A percentile compares a stretch with the other conserved stretches of the same genome.
Evolutionary conservation across 1,284 basidiomycete genomes (phyloP).

Genomic region (Mrakiaceae sp.): DNA sequence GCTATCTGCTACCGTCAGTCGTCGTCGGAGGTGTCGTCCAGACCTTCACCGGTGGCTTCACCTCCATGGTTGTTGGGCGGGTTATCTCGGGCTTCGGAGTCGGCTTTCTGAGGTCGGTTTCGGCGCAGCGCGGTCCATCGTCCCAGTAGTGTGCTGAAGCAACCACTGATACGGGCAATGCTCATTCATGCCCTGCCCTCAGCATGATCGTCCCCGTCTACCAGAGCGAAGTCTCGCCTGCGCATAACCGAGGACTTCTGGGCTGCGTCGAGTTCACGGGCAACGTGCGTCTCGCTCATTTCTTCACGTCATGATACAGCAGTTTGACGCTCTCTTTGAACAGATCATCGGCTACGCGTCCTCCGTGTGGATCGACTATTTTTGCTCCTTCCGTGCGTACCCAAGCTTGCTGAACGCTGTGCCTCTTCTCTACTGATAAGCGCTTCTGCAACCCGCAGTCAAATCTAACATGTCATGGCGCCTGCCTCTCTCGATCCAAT

Average conservation of each 20-base stretch:
- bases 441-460: slow-evolving; percentile 26
- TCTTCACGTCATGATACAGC: neutral
- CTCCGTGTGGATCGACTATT: slow-evolving; percentile 96
- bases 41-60: slow-evolving; percentile 73
- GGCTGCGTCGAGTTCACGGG: slow-evolving; percentile 97
- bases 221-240: slow-evolving; percentile 91
- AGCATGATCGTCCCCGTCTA: slow-evolving; percentile 97
- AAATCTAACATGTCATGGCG: slow-evolving; percentile 73
- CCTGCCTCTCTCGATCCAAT: slow-evolving; percentile 62
- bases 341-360: slow-evolving; percentile 83
- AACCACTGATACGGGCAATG: neutral
- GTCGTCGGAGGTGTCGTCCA: slow-evolving; percentile 79
- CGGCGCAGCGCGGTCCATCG: too few relatives aligned
- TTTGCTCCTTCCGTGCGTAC: slow-evolving; percentile 56
- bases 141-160: neutral
- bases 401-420: slow-evolving; percentile 19
- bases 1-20: slow-evolving; percentile 39
- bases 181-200: neutral
- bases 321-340: neutral
- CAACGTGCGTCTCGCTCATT: slow-evolving; percentile 36
- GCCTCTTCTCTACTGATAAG: neutral
- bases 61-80: slow-evolving; percentile 75
- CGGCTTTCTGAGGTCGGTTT: slow-evolving; percentile 70
- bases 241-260: slow-evolving; percentile 78
- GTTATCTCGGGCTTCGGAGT: slow-evolving; percentile 87